Evolutionary conservation across 192 early-diverging fungal genomes (phyloP), one percentile per base, ranked within the genome.

Genomic region (Backusella morwellensis): DNA sequence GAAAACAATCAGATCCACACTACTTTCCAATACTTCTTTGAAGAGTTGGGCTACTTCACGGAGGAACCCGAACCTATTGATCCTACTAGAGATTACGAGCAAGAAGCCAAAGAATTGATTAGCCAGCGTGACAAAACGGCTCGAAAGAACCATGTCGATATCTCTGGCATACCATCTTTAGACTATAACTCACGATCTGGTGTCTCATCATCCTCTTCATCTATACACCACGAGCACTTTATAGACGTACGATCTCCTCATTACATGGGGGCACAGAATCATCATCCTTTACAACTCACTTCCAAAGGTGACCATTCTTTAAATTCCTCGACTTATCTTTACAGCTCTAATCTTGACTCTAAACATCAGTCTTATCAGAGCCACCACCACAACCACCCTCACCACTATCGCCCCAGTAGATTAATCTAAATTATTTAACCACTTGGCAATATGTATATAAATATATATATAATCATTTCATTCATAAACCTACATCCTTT

Each of bases 11-110:
- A 78, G 12, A 75, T 82, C 19, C 36, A 75, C 5, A 66, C 73
- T 2, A 42, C 54, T 1, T 52, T 42, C 63, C 35, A 70, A 12
- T 19, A 78, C n/a, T 78, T 82, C 32, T 82, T 78, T 75, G 77
- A 82, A 71, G 80, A 82, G 34, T 44, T 82, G 2, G 80, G 80
- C 11, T 74, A 75, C 17, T 38, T 82, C 1, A 66, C 73, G 0
- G 80, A 82, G 40, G 80, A 82, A 35, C 80, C 80, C 0, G 80
- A 82, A 14, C 80, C 71, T 12, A 78, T 82, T 71, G 80, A 82
- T 75, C 80, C 80, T 9, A 78, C 56, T 2, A 70, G 69, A 47
- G 73, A 79, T 40, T 79, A 79, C 19, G 77, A 74, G 35, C 52
- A 52, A 56, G 77, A 79, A 59, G 74, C 66, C 19, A 67, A 44